A percentile compares a stretch with the other conserved stretches of the same genome.
phyloP scores from a whole-genome alignment of 1,139 yeast genomes.

The Hyphopichia burtonii region DNA sequence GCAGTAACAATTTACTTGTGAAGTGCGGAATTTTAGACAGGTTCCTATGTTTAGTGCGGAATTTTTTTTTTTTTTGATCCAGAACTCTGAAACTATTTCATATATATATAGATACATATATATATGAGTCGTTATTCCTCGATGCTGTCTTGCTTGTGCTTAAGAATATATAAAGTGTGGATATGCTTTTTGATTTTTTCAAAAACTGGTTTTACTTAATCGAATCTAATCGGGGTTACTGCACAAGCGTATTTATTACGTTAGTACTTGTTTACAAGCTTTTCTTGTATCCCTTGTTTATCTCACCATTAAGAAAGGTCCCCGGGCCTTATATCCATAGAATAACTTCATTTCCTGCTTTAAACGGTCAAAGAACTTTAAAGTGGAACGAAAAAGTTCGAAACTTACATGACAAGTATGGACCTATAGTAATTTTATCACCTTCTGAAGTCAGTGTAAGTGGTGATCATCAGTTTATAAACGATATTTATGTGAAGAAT shows the following conservation, averaged over 20 bases:
- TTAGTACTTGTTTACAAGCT: constrained; percentile 22
- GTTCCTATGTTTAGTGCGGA: too few species aligned
- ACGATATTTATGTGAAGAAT: constrained; percentile 57
- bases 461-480: constrained; percentile 48
- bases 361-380: constrained; percentile 53
- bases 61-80: too few species aligned
- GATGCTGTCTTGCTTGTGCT: too few species aligned
- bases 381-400: constrained; percentile 53
- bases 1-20: too few species aligned
- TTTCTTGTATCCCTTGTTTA: constrained; percentile 42
- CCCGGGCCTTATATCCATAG: constrained; percentile 66
- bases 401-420: constrained; percentile 53
- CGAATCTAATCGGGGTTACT: background rate
- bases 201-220: background rate
- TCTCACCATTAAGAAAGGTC: constrained; percentile 50
- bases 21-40: too few species aligned
- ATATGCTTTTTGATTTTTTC: background rate
- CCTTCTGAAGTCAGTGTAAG: constrained; percentile 64
- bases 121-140: too few species aligned
- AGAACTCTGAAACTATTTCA: too few species aligned
- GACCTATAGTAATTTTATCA: constrained; percentile 57
- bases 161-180: too few species aligned
- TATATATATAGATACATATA: too few species aligned
- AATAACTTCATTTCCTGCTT: constrained; percentile 42
- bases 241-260: background rate